phyloP scores from a whole-genome alignment of 208 protist genomes.

The Naegleria gruberi region DNA sequence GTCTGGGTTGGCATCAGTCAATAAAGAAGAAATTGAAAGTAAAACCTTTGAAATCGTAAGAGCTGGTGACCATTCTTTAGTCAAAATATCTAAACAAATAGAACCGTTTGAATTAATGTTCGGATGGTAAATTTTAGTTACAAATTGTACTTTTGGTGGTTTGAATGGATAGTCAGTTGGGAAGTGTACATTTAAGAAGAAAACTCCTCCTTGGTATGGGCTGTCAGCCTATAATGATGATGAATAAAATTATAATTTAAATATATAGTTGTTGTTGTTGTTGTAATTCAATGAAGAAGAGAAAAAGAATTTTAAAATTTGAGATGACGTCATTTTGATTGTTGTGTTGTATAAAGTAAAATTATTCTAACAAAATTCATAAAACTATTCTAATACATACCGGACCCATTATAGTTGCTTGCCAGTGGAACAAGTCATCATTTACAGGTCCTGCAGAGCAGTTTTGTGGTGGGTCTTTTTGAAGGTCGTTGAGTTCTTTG shows the following conservation, averaged over 20 bases:
- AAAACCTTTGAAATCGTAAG: conserved; percentile 97
- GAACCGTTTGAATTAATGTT: conserved; percentile 93
- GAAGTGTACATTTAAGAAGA: conserved; percentile 97
- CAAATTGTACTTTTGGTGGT: conserved; percentile 81
- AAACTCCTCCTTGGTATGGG: conserved; percentile 92
- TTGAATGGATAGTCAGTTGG: conserved; percentile 95
- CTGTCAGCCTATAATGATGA: conserved; percentile 58
- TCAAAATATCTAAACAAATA: conserved; percentile 97
- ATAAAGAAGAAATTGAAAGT: conserved; percentile 93
- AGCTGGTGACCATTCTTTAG: conserved; percentile 90
- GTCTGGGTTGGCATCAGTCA: conserved; percentile 98
- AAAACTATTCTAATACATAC: neutral
- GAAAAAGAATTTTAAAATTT: neutral
- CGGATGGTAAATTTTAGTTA: conserved; percentile 90
- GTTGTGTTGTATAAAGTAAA: too few species aligned
- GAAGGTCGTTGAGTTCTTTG: conserved; percentile 87
- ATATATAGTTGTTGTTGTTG: neutral
- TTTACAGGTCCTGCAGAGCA: conserved; percentile 84
- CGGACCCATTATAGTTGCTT: conserved; percentile 88
- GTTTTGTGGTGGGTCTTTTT: conserved; percentile 85
- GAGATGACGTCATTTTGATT: neutral
- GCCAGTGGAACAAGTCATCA: conserved; percentile 94
- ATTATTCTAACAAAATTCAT: neutral
- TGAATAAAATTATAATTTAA: neutral
- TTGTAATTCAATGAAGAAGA: neutral